These are phyloP conservation scores for Marasmius tenuissimus DNA, from an alignment of 1,284 basidiomycete genomes.

Conservation along the genomic window DNA sequence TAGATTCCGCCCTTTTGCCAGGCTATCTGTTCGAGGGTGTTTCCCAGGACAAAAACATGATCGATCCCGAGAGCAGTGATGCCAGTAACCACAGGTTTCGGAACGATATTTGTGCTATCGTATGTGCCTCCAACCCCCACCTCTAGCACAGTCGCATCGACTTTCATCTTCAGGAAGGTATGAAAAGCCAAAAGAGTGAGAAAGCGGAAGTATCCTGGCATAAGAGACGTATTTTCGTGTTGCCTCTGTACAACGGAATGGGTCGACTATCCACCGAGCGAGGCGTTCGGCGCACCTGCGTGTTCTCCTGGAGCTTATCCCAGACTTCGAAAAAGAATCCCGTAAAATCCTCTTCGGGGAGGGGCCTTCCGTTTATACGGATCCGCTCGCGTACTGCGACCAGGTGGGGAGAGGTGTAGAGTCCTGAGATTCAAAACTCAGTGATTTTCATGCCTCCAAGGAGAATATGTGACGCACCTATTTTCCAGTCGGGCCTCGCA, in stretches of 20 bases:
- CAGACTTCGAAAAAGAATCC: conserved; percentile 97
- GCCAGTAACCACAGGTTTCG: conserved; percentile 86
- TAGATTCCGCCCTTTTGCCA: conserved; percentile 97
- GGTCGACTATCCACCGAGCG: conserved; percentile 1
- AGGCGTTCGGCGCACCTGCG: conserved; percentile 42
- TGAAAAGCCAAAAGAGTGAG: conserved; percentile 93
- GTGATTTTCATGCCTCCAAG: not conserved
- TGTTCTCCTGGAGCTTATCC: conserved; percentile 81
- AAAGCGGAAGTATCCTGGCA: conserved; percentile 95
- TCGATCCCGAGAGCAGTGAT: conserved; percentile 92
- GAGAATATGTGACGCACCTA: conserved; percentile 45
- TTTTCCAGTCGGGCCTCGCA: conserved; percentile 66
- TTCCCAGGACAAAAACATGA: conserved; percentile 89
- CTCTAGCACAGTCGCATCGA: conserved; percentile 92
- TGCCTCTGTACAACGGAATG: conserved; percentile 40
- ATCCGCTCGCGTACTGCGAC: conserved; percentile 96
- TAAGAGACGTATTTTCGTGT: conserved; percentile 59
- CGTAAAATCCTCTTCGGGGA: conserved; percentile 88
- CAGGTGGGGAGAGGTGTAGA: conserved; percentile 97
- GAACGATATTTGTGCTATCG: conserved; percentile 97
- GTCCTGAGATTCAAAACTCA: conserved; percentile 44
- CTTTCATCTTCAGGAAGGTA: conserved; percentile 78
- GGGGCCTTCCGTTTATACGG: conserved; percentile 87
- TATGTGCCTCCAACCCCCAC: conserved; percentile 95
- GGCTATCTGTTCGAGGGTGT: conserved; percentile 89